Base-by-base conservation (phyloP, 176 grass and related monocot species). In the Bothriochloa decipiens region DNA sequence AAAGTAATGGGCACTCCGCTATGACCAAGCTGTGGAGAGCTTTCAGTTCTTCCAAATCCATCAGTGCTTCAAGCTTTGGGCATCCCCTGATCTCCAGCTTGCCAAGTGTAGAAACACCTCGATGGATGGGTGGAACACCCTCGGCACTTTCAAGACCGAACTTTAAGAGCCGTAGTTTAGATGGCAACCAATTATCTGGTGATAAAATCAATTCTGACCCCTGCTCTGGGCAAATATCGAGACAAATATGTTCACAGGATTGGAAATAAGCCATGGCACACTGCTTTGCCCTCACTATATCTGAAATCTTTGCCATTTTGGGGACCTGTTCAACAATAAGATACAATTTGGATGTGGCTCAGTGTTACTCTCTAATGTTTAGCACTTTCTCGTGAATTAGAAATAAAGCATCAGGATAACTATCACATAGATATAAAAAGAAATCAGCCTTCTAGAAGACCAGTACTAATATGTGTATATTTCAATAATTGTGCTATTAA, bases 61-160 rank as follows among this genome's bases (percentile, higher is more conserved):
- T 22, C 15, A 87, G 17, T 7, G 74, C 68, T 22, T 28, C 16
- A 64, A 90, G 88, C 22, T 79, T 87, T 32, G 25, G 32, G 17
- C 88, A 86, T 58, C 32, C 72, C 5, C 79, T 83, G 83, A 87
- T 90, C 35, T 90, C 84, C 58, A 90, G 73, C 12, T 20, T 80
- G 2, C 3, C 12, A 63, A 87, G 84, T 18, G 20, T 75, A 74
- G 9, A 43, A 11, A 90, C 13, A 23, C 17, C 52, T 18, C 7
- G 40, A 40, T 83, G 29, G 39, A 78, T 65, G 32, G 23, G 10
- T 25, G 72, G 23, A 53, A 22, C n/a, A 73, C 27, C 26, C 32
- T 26, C 6, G 3, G 61, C 20, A 27, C 7, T 15, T 67, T 41
- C 22, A 18, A 49, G 23, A 64, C 55, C 49, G 0, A 87, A 46